Evolutionary conservation across 2,329 filamentous ascomycete genomes (phyloP), one percentile per base, ranked within the genome.

Genomic region (Colletotrichum musae): DNA sequence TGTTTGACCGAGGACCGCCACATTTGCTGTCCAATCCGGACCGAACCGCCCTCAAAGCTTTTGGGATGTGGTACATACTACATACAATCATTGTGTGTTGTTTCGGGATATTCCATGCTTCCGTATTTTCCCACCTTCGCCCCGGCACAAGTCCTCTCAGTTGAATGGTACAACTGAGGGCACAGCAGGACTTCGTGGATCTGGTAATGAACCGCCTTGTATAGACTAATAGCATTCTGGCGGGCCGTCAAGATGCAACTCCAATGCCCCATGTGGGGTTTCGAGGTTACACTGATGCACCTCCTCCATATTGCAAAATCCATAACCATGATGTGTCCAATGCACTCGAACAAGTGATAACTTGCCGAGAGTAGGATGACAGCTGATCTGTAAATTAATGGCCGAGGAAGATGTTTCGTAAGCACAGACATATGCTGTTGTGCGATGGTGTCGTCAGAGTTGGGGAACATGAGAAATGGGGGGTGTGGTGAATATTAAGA

Each of bases 241-340:
- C 36, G 50, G 59, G 64, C 56, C 52, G 53, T 65, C 53, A 24
- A 28, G 50, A 62, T 53, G 70, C 45, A 66, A 64, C 58, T 58
- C 51, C 62, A 70, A 72, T 26, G 28, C 61, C 53, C 65, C 24
- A 28, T 21, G 21, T 10, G 45, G 62, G 64, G n/a, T 52, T 70
- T 48, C 26, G 48, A 48, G 45, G 68, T 48, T 43, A 57, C 67
- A 58, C 50, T 48, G 64, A 58, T 52, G 47, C 65, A 62, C 52
- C 58, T 63, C 64, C 51, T 66, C 63, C 80, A 82, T 85, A 86
- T 85, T 83, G 84, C 85, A 87, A 87, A 87, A 87, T 83, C 80
- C 83, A 83, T 88, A 88, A 88, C 79, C 84, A 88, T 88, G 80
- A 87, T 85, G 82, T 88, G 85, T 89, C 87, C 87, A 89, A 89